Conservation (phyloP, 2,329 filamentous ascomycete genomes). For the Cercospora zeina region DNA sequence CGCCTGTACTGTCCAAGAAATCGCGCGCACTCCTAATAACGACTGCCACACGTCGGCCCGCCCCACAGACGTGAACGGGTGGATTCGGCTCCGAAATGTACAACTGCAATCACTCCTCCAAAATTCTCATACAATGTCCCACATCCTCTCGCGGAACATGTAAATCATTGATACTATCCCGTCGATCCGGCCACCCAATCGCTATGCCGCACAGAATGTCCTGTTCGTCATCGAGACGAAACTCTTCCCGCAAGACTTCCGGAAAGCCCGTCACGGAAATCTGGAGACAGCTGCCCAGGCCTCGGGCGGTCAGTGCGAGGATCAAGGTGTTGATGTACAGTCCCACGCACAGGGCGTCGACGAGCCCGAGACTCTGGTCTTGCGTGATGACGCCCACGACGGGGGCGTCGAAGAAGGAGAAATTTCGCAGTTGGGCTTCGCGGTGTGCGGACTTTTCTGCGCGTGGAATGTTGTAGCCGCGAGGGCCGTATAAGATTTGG, state of each 20-base stretch:
- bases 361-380: conserved; percentile 22
- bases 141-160: conserved; percentile 18
- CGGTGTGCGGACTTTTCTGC: conserved; percentile 18
- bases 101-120: not conserved
- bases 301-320: conserved; percentile 30
- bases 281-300: conserved; percentile 30
- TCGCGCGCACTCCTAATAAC: not conserved
- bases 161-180: conserved; percentile 19
- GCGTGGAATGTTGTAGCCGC: conserved; percentile 29
- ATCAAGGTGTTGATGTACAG: conserved; percentile 35
- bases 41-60: not conserved
- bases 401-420: conserved; percentile 32
- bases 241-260: conserved; percentile 27
- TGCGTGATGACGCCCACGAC: conserved; percentile 28
- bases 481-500: conserved; percentile 29
- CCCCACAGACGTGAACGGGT: too few species aligned
- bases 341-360: conserved; percentile 33
- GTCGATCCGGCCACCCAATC: conserved; percentile 27
- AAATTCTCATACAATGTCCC: conserved; percentile 19
- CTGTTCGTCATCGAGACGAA: conserved; percentile 28
- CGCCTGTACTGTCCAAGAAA: not conserved
- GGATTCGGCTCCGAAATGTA: not conserved
- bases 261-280: conserved; percentile 33
- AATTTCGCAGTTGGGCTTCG: conserved; percentile 29
- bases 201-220: conserved; percentile 32